Evolutionary conservation across 768 basidiomycete genomes (phyloP).

Genomic region (Suillus alpinus): DNA sequence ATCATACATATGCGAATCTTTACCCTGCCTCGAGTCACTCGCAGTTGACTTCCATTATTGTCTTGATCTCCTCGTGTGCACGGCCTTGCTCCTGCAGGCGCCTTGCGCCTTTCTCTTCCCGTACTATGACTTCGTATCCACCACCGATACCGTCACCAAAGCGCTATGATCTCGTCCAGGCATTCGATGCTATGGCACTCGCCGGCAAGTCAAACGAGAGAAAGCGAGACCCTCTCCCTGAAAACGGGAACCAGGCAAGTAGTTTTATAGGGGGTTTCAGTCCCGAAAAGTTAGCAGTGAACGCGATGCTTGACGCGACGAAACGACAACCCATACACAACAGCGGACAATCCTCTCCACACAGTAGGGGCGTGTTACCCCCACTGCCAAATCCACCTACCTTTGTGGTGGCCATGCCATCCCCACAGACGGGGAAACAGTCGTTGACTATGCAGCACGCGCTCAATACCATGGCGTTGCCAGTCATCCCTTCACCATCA

Average conservation of each 20-base stretch:
- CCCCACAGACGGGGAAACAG: slow-evolving; percentile 28
- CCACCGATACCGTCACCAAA: slow-evolving; percentile 13
- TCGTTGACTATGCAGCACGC: slow-evolving; percentile 40
- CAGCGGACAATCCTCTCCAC: slow-evolving; percentile 5
- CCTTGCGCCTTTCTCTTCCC: not conserved
- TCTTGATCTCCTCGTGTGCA: slow-evolving; percentile 3
- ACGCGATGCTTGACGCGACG: slow-evolving; percentile 7
- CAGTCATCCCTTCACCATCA: slow-evolving; percentile 16
- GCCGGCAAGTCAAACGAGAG: slow-evolving; percentile 15
- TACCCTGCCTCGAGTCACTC: slow-evolving; percentile 16
- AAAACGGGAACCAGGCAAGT: not conserved
- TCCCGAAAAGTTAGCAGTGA: slow-evolving; percentile 14
- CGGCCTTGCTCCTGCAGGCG: slow-evolving; percentile 7
- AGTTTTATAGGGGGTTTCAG: slow-evolving; percentile 53
- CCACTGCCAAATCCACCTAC: slow-evolving; percentile 25
- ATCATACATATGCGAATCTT: slow-evolving; percentile 11
- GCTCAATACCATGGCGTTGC: slow-evolving; percentile 13
- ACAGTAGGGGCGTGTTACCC: slow-evolving; percentile 13
- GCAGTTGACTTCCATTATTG: slow-evolving; percentile 13
- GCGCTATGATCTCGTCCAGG: slow-evolving; percentile 28
- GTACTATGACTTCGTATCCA: slow-evolving; percentile 1
- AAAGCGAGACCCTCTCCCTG: slow-evolving; percentile 13
- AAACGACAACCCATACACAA: slow-evolving; percentile 9
- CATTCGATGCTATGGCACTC: slow-evolving; percentile 33
- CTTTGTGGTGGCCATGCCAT: slow-evolving; percentile 34